Conservation (phyloP, 768 basidiomycete genomes). For the Pleurotus djamor region DNA sequence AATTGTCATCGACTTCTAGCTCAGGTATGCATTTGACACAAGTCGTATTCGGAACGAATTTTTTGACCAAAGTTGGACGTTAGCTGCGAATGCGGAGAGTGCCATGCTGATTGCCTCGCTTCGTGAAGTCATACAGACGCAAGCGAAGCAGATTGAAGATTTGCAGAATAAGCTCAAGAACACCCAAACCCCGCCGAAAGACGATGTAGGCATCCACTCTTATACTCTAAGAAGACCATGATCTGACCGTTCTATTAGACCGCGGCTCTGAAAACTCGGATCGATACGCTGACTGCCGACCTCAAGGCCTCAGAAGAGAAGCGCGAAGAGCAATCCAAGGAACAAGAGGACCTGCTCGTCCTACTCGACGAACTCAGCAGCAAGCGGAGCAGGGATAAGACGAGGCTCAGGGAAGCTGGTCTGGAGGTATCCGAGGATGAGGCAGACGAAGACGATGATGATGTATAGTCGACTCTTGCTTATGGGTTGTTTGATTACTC, state of each 20-base stretch:
- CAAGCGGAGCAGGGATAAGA: conserved; percentile 87
- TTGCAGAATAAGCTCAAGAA: conserved; percentile 62
- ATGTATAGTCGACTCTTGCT: conserved; percentile 13
- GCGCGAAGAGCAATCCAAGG: conserved; percentile 85
- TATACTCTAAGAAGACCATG: neutral
- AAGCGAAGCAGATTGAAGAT: conserved; percentile 75
- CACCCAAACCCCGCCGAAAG: conserved; percentile 20
- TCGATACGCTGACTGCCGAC: conserved; percentile 43
- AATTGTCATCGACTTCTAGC: conserved; percentile 44
- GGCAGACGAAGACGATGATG: conserved; percentile 63
- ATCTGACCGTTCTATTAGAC: conserved; percentile 27
- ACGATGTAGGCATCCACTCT: conserved; percentile 29
- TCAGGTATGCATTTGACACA: conserved; percentile 40
- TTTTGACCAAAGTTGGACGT: conserved; percentile 8
- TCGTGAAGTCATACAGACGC: conserved; percentile 78
- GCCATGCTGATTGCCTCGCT: conserved; percentile 82
- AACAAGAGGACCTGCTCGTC: conserved; percentile 95
- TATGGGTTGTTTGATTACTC: neutral
- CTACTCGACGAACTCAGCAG: conserved; percentile 87
- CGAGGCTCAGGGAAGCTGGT: conserved; percentile 65
- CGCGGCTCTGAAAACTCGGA: conserved; percentile 41
- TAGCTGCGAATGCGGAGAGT: conserved; percentile 73
- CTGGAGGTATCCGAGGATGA: conserved; percentile 94
- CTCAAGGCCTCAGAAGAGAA: conserved; percentile 58
- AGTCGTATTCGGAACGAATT: neutral